Base-by-base conservation (phyloP, 176 grass and related monocot species). In the Bolboschoenus planiculmis region DNA sequence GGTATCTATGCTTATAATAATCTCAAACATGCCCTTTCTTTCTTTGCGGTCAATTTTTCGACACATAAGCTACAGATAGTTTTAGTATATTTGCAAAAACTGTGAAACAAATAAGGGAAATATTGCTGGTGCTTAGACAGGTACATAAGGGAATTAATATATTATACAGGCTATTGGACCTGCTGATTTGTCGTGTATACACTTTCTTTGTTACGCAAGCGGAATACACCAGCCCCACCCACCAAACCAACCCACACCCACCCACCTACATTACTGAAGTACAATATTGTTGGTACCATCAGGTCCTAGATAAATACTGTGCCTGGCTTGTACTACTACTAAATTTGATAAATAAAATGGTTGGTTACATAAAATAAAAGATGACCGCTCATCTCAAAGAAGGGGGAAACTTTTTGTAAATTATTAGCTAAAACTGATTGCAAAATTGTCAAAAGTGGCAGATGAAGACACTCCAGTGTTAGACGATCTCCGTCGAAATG, bases 401-500 rank as follows among this genome's bases (percentile, higher is more conserved):
- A 16, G 30, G 11, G 21, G 13, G 24, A 16, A 75, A 51, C 16
- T 39, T 23, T 8, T 26, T 2, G 13, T n/a, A n/a, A 50, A 37
- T 44, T 79, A 31, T 39, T 58, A 71, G 33, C 60, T 47, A 78
- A n/a, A n/a, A 79, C 65, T 71, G 48, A 55, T 39, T 16, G 16
- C 14, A 24, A n/a, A 80, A 83, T 64, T 4, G 65, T 42, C 29
- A 66, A 11, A 33, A 86, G 78, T 91, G 82, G 5, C 81, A 88
- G 96, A 91, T 81, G 89, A 91, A 74, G 91, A 83, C 20, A 80
- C 82, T 67, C 82, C 36, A 0, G 76, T 85, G 18, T 79, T 90
- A 16, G 87, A 95, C 35, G 84, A 90, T 66, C 77, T 88, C 75
- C 91, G 85, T 30, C 96, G 87, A 18, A 89, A 91, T 48, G 96